Base-by-base conservation (phyloP, 495 filamentous ascomycete genomes). In the Penicillium turbatum region DNA sequence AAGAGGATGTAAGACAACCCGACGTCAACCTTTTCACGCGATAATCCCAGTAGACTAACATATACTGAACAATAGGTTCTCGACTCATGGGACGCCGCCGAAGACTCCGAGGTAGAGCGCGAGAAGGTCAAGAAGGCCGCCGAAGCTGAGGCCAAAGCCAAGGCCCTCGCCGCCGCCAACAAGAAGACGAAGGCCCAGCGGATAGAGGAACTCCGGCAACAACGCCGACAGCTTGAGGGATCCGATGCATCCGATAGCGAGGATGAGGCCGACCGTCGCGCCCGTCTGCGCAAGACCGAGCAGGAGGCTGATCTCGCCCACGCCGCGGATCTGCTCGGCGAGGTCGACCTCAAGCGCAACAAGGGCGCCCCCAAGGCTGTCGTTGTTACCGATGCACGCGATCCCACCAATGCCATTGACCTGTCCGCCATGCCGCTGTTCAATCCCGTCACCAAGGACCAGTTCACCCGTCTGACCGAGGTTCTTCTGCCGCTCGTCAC, bases 71-170 rank as follows among this genome's bases (percentile, higher is more conserved):
- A 45, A 19, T 54, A 96, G 88, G 89, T 97, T 51, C 81, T 97
- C 53, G 95, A 99, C 40, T 92, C 90, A 17, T 99, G 95, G 95
- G 91, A 96, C 60, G 92, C 90, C 36, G 93, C 88, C 53, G 93
- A 97, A 63, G 95, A 99, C 75, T 95, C 89, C 45, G 95, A 99
- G 63, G 92, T 85, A 47, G 95, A 99, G 76, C 88, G 89, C 57
- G 91, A 96, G 71, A 97, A 96, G 78, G 88, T 82, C 19, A 89
- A 87, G 73, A 88, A 88, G 72, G 90, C 84, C 13, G 89, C 82
- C 8, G 91, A 90, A 63, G 84, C 82, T 55, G 92, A 90, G 68
- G 92, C 90, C 44, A 95, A 92, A 69, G 90, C 88, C 30, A 88
- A 92, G 1, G 88, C 88, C 44, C 89, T 90, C 65, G 92, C 92